These are phyloP conservation scores for Aspergillus felis DNA, from an alignment of 2,329 filamentous ascomycete genomes.

Conservation along the genomic window DNA sequence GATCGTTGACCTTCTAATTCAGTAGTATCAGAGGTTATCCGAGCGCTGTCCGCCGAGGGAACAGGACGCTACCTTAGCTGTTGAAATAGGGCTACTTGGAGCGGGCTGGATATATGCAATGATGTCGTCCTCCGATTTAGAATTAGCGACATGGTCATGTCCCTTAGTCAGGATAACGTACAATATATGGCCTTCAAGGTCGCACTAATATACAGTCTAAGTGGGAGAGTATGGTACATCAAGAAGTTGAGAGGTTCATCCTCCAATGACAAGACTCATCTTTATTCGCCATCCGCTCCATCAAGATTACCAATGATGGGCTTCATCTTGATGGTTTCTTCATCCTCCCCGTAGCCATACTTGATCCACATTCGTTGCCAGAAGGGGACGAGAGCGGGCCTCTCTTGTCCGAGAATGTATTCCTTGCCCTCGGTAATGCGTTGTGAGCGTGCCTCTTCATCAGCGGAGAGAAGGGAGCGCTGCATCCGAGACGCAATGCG, in stretches of 20 bases:
- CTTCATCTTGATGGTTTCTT: constrained; percentile 35
- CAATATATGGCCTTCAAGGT: neutral
- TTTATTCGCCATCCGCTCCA: constrained; percentile 24
- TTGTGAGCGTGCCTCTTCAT: constrained; percentile 65
- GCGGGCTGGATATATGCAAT: neutral
- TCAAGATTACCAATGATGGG: constrained; percentile 40
- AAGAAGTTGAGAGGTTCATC: constrained; percentile 1
- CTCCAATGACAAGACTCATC: neutral
- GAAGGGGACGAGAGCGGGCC: constrained; percentile 30
- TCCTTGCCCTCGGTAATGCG: constrained; percentile 62
- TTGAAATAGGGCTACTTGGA: neutral
- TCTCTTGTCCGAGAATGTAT: constrained; percentile 63
- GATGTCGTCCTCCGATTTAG: neutral
- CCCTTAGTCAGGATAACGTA: neutral
- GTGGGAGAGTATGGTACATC: neutral
- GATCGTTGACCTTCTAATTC: neutral
- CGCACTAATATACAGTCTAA: neutral
- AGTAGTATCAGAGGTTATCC: too few relatives aligned
- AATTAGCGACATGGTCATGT: neutral
- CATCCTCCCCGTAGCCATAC: constrained; percentile 40
- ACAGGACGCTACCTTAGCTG: neutral
- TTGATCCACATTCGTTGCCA: constrained; percentile 40
- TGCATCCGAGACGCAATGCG: constrained; percentile 77
- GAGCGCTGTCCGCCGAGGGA: neutral
- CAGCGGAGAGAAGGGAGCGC: constrained; percentile 64